phyloP scores from a whole-genome alignment of 345 rosid species.

The Microcos paniculata region DNA sequence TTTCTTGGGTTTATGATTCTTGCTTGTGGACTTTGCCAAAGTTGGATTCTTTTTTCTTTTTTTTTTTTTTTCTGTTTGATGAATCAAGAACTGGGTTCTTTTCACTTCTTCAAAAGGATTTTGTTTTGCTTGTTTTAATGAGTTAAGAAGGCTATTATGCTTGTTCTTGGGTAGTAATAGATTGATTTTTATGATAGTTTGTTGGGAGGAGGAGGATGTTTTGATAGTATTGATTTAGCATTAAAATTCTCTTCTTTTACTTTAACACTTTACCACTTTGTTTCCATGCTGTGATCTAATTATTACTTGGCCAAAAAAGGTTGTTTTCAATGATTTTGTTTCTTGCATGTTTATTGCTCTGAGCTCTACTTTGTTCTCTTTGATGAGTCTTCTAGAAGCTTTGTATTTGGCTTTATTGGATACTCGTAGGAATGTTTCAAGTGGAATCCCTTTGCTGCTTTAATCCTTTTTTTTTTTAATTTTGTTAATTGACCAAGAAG shows the following conservation, averaged over 20 bases:
- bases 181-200: background rate
- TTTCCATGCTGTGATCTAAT: constrained; percentile 6
- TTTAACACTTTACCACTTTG: background rate
- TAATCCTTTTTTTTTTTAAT: background rate
- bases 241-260: background rate
- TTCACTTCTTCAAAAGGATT: background rate
- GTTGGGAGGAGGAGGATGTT: background rate
- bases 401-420: constrained; percentile 12
- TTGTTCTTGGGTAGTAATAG: background rate
- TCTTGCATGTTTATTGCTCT: constrained; percentile 24
- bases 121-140: background rate
- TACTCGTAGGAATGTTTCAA: constrained; percentile 4
- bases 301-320: constrained; percentile 19
- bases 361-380: constrained; percentile 2
- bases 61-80: background rate
- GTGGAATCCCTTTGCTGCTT: constrained; percentile 7
- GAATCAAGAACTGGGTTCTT: background rate
- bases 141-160: background rate
- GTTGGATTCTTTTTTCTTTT: background rate
- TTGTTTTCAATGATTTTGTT: constrained; percentile 33
- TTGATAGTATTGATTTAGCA: background rate
- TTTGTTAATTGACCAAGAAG: background rate
- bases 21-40: background rate
- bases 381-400: constrained; percentile 9
- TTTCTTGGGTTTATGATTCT: background rate